Base-by-base conservation (phyloP, 2,329 filamentous ascomycete species). In the Myriosclerotinia scirpicola region DNA sequence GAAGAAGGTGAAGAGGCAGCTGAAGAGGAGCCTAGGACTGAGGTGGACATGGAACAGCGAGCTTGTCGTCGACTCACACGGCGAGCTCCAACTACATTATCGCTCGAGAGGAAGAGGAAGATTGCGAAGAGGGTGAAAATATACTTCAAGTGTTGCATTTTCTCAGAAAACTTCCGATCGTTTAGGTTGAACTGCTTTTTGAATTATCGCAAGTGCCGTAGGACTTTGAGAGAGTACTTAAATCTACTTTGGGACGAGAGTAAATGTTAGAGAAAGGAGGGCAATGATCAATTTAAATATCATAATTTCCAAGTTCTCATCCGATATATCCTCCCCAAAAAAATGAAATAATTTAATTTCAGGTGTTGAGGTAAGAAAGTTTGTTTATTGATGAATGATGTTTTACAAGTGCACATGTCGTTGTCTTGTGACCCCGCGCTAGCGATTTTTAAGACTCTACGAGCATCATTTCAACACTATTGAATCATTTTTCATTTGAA, bases 401-500 rank as follows among this genome's bases (percentile, higher is more conserved):
- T 42, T 46, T 66, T 14, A 60, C 34, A 38, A 60, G 36, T 42
- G 64, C 64, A 38, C 64, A 61, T 61, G 64, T 54, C 40, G 20
- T 66, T 55, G 64, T 66, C 64, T 61, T 40, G 34, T 66, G 60
- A 63, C 60, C 59, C 30, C 44, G 17, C 56, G 30, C 44, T 60
- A 20, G 44, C 46, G 20, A 26, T 17, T 15, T 22, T 20, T 12
- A 60, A 22, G 42, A 60, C 46, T 34, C 30, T 34, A 4, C 30
- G 30, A 34, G 6, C 56, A 60, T 50, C 22, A 60, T 30, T 36
- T 59, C 14, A 38, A 50, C 44, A 17, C 58, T 50, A 50, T 52
- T 61, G 58, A 48, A 50, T 61, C 58, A 61, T 61, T 38, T 34
- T 26, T 61, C 58, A 34, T 61, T 44, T 36, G 20, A 38, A 36